Evolutionary conservation across 805 yeast species (phyloP).

Genomic region (Starmerella sirachaensis): DNA sequence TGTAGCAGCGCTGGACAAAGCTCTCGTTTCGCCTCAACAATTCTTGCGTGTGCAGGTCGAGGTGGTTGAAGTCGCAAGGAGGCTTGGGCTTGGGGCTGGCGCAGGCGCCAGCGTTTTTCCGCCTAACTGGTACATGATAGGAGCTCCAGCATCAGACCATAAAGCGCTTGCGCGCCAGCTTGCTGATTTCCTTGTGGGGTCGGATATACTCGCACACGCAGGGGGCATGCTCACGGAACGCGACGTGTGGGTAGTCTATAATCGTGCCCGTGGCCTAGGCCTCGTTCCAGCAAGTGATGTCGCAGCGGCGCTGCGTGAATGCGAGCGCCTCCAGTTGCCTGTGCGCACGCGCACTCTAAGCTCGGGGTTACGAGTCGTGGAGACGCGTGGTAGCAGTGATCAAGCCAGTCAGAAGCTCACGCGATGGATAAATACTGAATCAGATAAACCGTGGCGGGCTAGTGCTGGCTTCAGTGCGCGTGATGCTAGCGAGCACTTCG

Average conservation of each 20-base stretch:
- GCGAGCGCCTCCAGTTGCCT: conserved; percentile 50
- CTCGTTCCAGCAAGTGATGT: conserved; percentile 62
- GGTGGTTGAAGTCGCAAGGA: background rate
- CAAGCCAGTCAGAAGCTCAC: conserved; percentile 16
- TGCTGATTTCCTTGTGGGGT: conserved; percentile 50
- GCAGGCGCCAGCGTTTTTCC: conserved; percentile 24
- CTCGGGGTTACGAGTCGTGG: conserved; percentile 33
- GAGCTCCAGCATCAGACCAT: background rate
- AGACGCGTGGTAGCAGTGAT: conserved; percentile 11
- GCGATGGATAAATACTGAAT: conserved; percentile 15
- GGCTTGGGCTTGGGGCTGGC: background rate
- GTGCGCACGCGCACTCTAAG: conserved; percentile 34
- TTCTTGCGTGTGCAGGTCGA: background rate
- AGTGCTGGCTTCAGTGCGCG: conserved; percentile 28
- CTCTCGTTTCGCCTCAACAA: background rate
- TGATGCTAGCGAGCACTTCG: conserved; percentile 39
- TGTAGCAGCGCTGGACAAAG: background rate
- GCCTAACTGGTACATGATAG: conserved; percentile 30
- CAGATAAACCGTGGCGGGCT: conserved; percentile 21
- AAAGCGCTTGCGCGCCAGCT: conserved; percentile 66
- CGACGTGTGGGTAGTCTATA: conserved; percentile 53
- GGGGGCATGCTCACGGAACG: conserved; percentile 51
- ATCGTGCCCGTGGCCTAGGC: conserved; percentile 52
- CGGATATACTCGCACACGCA: conserved; percentile 36
- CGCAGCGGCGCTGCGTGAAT: conserved; percentile 44